phyloP scores from a whole-genome alignment of 176 grass and related monocot genomes.

The Melocanna baccifera region DNA sequence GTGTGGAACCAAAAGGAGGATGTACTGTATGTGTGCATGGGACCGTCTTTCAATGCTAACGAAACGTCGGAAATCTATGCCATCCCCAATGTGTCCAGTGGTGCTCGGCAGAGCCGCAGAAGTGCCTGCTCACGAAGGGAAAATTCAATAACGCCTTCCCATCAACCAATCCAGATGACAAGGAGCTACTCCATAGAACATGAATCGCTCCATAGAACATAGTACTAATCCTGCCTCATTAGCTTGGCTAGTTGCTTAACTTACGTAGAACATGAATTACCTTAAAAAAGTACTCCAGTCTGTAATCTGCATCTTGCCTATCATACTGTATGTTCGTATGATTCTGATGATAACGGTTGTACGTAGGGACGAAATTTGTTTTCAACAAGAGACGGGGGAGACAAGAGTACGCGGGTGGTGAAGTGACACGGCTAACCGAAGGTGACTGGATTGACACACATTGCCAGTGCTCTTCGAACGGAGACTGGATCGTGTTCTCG shows the following conservation, averaged over 20 bases:
- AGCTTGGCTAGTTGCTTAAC: too few relatives aligned
- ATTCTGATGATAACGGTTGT: not conserved
- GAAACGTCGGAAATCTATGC: not conserved
- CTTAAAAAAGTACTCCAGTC: too few relatives aligned
- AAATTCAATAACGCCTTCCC: constrained; percentile 37
- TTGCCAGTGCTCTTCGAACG: too few relatives aligned
- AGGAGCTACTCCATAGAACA: not conserved
- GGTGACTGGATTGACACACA: too few relatives aligned
- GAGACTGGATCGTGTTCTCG: too few relatives aligned
- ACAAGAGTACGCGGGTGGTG: not conserved
- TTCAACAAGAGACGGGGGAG: constrained; percentile 21
- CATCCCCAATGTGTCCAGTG: not conserved
- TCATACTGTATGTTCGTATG: too few relatives aligned
- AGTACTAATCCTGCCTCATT: too few relatives aligned
- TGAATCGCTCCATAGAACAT: too few relatives aligned
- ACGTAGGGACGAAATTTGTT: constrained; percentile 6
- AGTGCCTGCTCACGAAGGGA: constrained; percentile 8
- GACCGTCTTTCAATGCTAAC: not conserved
- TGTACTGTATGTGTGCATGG: not conserved
- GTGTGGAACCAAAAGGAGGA: constrained; percentile 33
- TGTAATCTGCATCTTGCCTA: too few relatives aligned
- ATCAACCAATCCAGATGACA: constrained; percentile 12
- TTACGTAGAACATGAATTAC: not conserved
- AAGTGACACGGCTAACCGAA: too few relatives aligned
- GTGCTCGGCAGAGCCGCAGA: not conserved